phyloP scores from a whole-genome alignment of 345 rosid genomes.

The Euphorbia pulcherrima region DNA sequence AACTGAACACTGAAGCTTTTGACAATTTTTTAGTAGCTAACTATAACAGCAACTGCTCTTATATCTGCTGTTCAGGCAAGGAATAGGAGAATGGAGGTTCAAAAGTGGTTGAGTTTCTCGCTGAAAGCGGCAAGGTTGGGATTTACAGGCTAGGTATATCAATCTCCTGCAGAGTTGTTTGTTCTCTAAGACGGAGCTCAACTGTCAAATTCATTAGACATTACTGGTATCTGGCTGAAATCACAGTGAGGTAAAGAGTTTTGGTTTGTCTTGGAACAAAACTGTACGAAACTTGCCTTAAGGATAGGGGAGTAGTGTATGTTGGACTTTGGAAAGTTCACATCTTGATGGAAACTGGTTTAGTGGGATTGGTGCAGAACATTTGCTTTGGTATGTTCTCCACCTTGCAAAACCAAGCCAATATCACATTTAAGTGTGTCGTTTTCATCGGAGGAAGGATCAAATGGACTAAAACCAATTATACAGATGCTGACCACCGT shows the following conservation, averaged over 20 bases:
- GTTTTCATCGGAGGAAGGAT: conserved; percentile 67
- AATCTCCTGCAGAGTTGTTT: conserved; percentile 76
- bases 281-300: conserved; percentile 69
- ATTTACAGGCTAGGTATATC: conserved; percentile 60
- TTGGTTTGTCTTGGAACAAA: conserved; percentile 81
- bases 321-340: conserved; percentile 63
- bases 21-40: conserved; percentile 70
- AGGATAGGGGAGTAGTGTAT: conserved; percentile 79
- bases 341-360: conserved; percentile 78
- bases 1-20: conserved; percentile 69
- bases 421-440: conserved; percentile 59
- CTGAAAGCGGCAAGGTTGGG: conserved; percentile 58
- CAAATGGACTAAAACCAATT: conserved; percentile 71
- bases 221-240: conserved; percentile 69
- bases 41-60: conserved; percentile 68
- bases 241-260: conserved; percentile 86
- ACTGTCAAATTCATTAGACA: conserved; percentile 76
- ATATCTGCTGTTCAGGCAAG: conserved; percentile 83
- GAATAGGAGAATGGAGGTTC: conserved; percentile 76
- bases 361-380: conserved; percentile 66
- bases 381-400: conserved; percentile 87
- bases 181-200: conserved; percentile 69
- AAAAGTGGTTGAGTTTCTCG: conserved; percentile 81
- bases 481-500: conserved; percentile 61
- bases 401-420: conserved; percentile 81